Percentiles rank a stretch among this genome's conserved stretches.
These are phyloP conservation scores for Cryptomeria japonica DNA, from an alignment of 75 land plant genomes.

Conservation along the genomic window DNA sequence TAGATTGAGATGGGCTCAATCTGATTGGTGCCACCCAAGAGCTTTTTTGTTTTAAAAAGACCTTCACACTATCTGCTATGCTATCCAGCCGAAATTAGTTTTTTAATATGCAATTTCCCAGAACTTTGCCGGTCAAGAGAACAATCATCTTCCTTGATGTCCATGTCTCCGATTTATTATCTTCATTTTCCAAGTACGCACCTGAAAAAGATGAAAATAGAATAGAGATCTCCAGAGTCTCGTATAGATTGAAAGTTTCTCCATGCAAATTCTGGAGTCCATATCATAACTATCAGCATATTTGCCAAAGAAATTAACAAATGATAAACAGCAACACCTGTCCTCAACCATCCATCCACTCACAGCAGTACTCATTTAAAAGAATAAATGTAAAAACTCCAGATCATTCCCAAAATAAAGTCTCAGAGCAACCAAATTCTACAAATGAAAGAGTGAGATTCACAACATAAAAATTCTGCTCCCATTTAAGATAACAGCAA, in stretches of 20 bases:
- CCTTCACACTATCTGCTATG: not conserved
- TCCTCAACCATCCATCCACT: not conserved
- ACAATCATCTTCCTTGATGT: not conserved
- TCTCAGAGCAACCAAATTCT: not conserved
- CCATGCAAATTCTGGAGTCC: not conserved
- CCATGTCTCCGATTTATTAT: not conserved
- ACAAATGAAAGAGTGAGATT: not conserved
- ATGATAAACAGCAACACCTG: not conserved
- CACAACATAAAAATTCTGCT: not conserved
- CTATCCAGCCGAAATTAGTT: not conserved
- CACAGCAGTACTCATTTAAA: not conserved
- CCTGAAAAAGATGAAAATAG: not conserved
- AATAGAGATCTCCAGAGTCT: too few relatives aligned
- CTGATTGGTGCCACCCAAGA: not conserved
- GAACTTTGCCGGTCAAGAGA: not conserved
- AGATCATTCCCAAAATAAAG: not conserved
- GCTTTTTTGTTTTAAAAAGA: not conserved
- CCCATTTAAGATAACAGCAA: not conserved
- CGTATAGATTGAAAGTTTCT: not conserved
- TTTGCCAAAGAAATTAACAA: not conserved
- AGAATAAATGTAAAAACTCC: not conserved
- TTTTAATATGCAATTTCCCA: not conserved
- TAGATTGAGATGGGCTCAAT: not conserved
- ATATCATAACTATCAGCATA: not conserved
- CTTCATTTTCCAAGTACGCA: not conserved